Conservation (phyloP, 1,284 basidiomycete genomes). For the Ganoderma resinaceum region DNA sequence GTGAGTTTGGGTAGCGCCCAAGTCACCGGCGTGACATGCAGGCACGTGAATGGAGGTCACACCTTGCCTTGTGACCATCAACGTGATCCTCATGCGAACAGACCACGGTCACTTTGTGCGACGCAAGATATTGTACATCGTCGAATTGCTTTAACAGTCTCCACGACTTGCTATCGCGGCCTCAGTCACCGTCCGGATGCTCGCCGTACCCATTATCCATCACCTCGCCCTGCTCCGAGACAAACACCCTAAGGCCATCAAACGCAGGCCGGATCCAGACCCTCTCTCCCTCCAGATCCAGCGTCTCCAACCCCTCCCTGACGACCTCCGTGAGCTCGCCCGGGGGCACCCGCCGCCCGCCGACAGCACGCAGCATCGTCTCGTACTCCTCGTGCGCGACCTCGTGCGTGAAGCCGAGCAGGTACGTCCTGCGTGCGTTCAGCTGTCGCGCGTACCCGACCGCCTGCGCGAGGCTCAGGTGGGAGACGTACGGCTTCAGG, state of each 20-base stretch:
- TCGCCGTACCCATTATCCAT: conserved; percentile 54
- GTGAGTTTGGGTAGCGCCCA: too few species aligned
- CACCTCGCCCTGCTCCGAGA: conserved; percentile 49
- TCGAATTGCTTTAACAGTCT: too few species aligned
- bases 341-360: conserved; percentile 43
- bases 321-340: conserved; percentile 47
- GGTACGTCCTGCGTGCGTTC: conserved; percentile 65
- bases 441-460: conserved; percentile 60
- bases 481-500: conserved; percentile 68
- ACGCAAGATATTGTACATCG: too few species aligned
- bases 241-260: conserved; percentile 66
- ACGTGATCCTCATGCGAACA: too few species aligned
- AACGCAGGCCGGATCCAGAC: conserved; percentile 74
- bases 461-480: conserved; percentile 71
- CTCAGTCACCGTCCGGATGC: neutral
- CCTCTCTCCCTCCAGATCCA: conserved; percentile 50
- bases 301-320: conserved; percentile 49
- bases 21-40: too few species aligned
- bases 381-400: conserved; percentile 74
- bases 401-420: conserved; percentile 75
- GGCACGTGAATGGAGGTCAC: too few species aligned
- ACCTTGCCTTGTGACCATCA: too few species aligned
- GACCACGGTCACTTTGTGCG: too few species aligned
- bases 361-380: conserved; percentile 59
- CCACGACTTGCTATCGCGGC: too few species aligned